Base-by-base conservation (phyloP, 208 protist genomes). In the Acanthamoeba castellanii region DNA sequence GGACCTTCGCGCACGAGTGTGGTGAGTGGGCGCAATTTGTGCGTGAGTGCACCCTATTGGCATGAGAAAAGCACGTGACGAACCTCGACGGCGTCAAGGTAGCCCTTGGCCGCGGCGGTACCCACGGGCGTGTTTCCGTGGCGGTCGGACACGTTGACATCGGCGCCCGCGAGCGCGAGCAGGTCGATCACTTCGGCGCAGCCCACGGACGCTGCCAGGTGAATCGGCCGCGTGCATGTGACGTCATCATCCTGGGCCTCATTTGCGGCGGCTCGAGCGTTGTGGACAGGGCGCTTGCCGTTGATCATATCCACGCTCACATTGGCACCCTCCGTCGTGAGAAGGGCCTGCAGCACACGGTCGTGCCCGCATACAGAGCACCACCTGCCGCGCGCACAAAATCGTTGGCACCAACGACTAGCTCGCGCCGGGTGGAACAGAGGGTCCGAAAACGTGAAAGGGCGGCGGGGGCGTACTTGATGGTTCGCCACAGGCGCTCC, bases 291-390 rank as follows among this genome's bases (percentile, higher is more conserved):
- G 6, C 27, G 18, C n/a, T 47, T 25, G 16, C 74, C 74, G 7
- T 82, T 82, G 37, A 82, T 34, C 74, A 82, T 6, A n/a, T 82
- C 42, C 14, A 82, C 37, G 32, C n/a, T 82, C 42, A 82, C 32
- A 5, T 52, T 45, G 74, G 32, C 0, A 37, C 42, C 42, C 32
- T 82, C 42, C 3, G 3, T 22, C 9, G 14, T 34, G 14, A 82
- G 74, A 2, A 82, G 18, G 20, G 9, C 42, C 5, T 82, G 20
- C 42, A 82, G 74, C 18, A 82, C 74, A 5, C 37, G 32, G 18
- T 82, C 74, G 45, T n/a, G 25, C 6, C 74, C 74, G 25, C 37
- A 47, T 7, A 16, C 74, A 16, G 22, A 14, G 6, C 74, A 55
- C 74, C 74, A 82, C 74, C 74, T 82, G 32, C 6, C 9, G 6